Conservation (phyloP, 129 eudicot genomes). For the Rutidosis leptorrhynchoides region DNA sequence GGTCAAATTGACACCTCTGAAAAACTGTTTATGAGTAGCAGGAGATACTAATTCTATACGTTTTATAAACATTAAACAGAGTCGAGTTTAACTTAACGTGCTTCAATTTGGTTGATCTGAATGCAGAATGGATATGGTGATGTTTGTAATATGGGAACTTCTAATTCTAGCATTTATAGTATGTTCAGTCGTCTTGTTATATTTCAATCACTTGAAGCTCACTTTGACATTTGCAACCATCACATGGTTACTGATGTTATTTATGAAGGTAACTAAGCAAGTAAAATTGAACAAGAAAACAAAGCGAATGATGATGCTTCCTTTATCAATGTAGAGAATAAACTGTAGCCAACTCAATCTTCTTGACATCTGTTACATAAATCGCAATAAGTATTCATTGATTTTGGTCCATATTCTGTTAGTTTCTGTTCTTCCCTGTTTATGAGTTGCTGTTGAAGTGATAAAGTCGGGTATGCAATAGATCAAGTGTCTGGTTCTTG, state of each 20-base stretch:
- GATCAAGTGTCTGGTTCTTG: conserved; percentile 5
- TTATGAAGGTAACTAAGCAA: conserved; percentile 87
- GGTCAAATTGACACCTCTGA: too few species aligned
- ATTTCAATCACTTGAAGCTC: conserved; percentile 63
- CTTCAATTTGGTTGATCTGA: conserved; percentile 4
- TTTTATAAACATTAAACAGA: background rate
- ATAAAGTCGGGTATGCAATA: background rate
- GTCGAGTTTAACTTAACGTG: background rate
- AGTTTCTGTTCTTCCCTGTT: background rate
- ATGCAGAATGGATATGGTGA: conserved; percentile 83
- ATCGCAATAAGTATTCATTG: conserved; percentile 10
- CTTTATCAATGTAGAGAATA: conserved; percentile 62
- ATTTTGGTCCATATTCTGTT: background rate
- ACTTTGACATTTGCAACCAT: conserved; percentile 54
- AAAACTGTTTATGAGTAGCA: background rate
- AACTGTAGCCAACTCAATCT: background rate
- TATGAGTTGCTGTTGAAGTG: background rate
- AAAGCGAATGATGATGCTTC: conserved; percentile 94
- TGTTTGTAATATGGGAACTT: conserved; percentile 85
- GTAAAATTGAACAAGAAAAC: conserved; percentile 64
- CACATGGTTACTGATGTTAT: conserved; percentile 57
- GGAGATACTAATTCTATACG: background rate
- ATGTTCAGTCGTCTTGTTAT: conserved; percentile 70
- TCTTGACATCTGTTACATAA: conserved; percentile 14
- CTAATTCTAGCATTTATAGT: conserved; percentile 69